phyloP scores from a whole-genome alignment of 1,139 yeast genomes.

The Yamadazyma epiphylla region DNA sequence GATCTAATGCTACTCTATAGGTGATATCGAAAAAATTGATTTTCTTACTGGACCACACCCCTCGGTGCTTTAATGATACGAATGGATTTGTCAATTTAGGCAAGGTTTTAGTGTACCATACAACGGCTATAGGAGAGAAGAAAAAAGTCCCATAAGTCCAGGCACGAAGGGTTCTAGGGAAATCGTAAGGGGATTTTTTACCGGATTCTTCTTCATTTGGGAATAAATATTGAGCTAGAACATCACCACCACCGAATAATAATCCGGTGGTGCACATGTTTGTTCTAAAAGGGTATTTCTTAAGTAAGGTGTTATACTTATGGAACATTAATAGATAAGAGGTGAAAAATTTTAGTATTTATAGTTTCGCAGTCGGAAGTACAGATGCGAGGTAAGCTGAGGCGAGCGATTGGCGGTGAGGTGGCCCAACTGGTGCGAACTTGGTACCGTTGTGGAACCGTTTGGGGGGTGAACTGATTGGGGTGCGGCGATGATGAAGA shows the following conservation, averaged over 20 bases:
- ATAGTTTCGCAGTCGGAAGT: no score
- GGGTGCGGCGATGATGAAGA: no score
- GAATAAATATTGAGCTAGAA: slow-evolving; percentile 61
- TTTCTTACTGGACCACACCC: slow-evolving; percentile 11
- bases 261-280: slow-evolving; percentile 56
- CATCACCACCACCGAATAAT: slow-evolving; percentile 74
- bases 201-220: slow-evolving; percentile 27
- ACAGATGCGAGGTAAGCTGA: no score
- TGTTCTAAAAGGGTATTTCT: slow-evolving; percentile 48
- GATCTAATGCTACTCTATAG: slow-evolving; percentile 36
- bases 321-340: slow-evolving; percentile 22
- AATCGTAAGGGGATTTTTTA: slow-evolving; percentile 8
- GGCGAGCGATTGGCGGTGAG: no score
- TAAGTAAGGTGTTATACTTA: slow-evolving; percentile 38
- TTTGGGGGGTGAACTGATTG: no score
- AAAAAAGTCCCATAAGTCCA: slow-evolving; percentile 69
- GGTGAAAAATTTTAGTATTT: no score
- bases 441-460: no score
- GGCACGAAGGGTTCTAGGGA: slow-evolving; percentile 57
- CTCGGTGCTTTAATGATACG: slow-evolving; percentile 13
- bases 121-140: slow-evolving; percentile 72
- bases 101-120: slow-evolving; percentile 61
- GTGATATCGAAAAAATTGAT: slow-evolving; percentile 30
- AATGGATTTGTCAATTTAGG: slow-evolving; percentile 48
- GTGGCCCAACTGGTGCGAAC: no score